Evolutionary conservation across 257 asterid genomes (phyloP), one percentile per base, ranked within the genome.

Genomic region (Solanum ossicruentum): DNA sequence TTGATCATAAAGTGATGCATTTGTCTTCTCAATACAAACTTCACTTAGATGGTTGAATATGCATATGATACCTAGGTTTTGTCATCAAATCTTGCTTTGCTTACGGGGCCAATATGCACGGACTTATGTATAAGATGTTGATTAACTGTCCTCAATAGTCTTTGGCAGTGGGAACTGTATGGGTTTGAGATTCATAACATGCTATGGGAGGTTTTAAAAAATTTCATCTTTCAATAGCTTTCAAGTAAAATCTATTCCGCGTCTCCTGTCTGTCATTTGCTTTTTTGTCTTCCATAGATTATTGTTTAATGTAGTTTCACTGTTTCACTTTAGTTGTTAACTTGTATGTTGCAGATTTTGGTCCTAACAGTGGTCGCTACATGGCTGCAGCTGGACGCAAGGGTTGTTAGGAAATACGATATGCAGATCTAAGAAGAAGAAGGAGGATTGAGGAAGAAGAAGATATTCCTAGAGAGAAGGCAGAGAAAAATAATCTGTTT

Each of bases 281-380:
- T 10, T 45, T 43, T 43, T 45, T 51, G 28, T 49, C 39, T 36
- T 77, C 28, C 81, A 51, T 16, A 13, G 54, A 39, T 45, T 12
- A 43, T n/a, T 20, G 80, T 26, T 77, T 26, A 51, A 16, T 49
- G 13, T 77, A 51, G 63, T 15, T 23, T 51, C 21, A 49, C 63
- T 23, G 63, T 26, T 15, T 77, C 23, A 77, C 65, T 26, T 51
- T 15, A 51, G 63, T 77, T 39, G 26, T 17, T 52, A 49, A 77
- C 61, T 77, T 26, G 82, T 26, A 77, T 77, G 84, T 83, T 87
- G 47, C 96, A 94, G 99, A 93, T 63, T 87, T 96, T 86, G 99
- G 99, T 86, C 99, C 99, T 43, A 61, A 92, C 75, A 96, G 96
- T 84, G 99, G 99, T 84, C 97, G 96, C 63, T 92, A 93, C 89